Percentiles rank a stretch among this genome's conserved stretches.
Conservation (phyloP, 23 red algal species). For the Gracilaria gracilis region DNA sequence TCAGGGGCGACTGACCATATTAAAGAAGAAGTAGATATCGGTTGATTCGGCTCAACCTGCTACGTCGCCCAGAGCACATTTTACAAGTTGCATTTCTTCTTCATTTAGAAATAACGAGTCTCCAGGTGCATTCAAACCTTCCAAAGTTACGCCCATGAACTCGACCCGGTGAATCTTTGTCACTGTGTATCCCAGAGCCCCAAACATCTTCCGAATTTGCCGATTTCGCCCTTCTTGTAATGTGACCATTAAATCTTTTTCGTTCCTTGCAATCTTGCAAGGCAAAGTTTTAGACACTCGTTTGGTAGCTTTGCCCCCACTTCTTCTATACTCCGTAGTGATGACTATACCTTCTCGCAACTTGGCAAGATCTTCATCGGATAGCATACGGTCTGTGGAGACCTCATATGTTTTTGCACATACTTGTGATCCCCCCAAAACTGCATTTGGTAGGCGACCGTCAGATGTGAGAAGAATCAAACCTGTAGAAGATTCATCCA, state of each 20-base stretch:
- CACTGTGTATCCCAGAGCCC: constrained; percentile 65
- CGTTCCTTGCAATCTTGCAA: constrained; percentile 26
- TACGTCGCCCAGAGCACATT: not conserved
- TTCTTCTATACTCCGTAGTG: constrained; percentile 28
- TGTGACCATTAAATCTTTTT: constrained; percentile 24
- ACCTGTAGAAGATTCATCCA: constrained; percentile 72
- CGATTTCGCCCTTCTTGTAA: constrained; percentile 70
- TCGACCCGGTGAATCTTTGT: constrained; percentile 61
- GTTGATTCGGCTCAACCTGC: not conserved
- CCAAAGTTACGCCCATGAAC: constrained; percentile 77
- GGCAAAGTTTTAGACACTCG: constrained; percentile 49
- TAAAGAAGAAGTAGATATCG: too few species aligned
- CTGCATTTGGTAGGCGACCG: constrained; percentile 62
- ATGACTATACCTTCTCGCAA: constrained; percentile 65
- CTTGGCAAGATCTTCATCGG: constrained; percentile 34
- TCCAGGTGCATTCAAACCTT: constrained; percentile 46
- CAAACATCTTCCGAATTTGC: constrained; percentile 82
- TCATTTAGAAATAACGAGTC: constrained; percentile 16
- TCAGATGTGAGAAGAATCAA: constrained; percentile 73
- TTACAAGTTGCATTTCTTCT: constrained; percentile 55
- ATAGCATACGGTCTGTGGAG: constrained; percentile 31
- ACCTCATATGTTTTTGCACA: constrained; percentile 68
- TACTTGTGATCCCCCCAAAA: constrained; percentile 15
- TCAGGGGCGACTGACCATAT: too few species aligned
- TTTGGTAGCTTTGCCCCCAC: constrained; percentile 2